Conservation (phyloP, 2,329 filamentous ascomycete genomes). For the Alternaria ventricosa region DNA sequence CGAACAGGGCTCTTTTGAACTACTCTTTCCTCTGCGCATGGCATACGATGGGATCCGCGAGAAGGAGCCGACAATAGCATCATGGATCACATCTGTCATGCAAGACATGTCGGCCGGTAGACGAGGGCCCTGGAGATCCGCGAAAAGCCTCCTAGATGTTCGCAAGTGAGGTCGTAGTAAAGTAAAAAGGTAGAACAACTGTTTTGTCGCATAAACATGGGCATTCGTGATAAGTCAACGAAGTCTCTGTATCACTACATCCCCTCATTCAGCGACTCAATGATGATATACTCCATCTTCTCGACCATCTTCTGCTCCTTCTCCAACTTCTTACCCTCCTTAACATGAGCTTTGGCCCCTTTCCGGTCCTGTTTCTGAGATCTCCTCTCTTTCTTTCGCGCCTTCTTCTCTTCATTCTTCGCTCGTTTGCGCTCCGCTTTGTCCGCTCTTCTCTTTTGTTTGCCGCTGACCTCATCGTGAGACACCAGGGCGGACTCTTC, state of each 20-base stretch:
- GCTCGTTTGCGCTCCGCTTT: not conserved
- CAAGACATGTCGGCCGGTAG: not conserved
- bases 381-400: not conserved
- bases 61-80: not conserved
- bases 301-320: not conserved
- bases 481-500: not conserved
- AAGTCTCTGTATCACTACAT: not conserved
- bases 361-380: not conserved
- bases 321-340: not conserved
- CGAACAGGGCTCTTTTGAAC: not conserved
- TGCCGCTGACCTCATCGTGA: not conserved
- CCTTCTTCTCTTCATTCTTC: not conserved
- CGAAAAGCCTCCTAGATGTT: not conserved
- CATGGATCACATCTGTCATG: not conserved
- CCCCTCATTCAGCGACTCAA: not conserved
- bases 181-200: not conserved
- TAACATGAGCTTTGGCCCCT: not conserved
- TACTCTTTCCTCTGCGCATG: slow-evolving; percentile 4
- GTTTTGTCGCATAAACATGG: not conserved
- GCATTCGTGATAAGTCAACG: not conserved
- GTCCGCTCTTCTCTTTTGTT: not conserved
- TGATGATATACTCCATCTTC: not conserved
- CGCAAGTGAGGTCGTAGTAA: not conserved
- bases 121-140: not conserved
- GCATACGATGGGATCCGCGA: not conserved